Conservation (phyloP, 768 basidiomycete genomes). For the Boletus rubropictus region DNA sequence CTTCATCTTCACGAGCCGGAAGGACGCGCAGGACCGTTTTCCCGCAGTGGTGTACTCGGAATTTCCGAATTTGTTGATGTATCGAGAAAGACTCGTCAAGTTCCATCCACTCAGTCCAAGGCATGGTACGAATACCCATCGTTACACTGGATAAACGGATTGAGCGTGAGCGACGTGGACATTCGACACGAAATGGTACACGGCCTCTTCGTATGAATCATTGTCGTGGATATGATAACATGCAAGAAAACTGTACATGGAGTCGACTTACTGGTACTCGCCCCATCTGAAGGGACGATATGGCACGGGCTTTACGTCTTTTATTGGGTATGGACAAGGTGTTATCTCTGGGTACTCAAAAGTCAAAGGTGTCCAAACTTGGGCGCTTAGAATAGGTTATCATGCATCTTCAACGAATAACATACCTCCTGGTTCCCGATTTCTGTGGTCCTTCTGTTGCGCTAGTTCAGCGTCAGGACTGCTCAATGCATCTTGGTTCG, state of each 20-base stretch:
- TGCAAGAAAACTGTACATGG: not conserved
- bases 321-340: slow-evolving; percentile 35
- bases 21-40: slow-evolving; percentile 46
- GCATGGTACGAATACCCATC: slow-evolving; percentile 69
- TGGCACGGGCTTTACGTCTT: slow-evolving; percentile 50
- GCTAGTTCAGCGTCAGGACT: not conserved
- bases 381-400: not conserved
- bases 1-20: slow-evolving; percentile 39
- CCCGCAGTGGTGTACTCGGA: slow-evolving; percentile 49
- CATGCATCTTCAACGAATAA: not conserved
- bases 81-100: slow-evolving; percentile 53
- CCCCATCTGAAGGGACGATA: slow-evolving; percentile 70
- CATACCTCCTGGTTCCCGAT: slow-evolving; percentile 27
- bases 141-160: slow-evolving; percentile 43
- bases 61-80: slow-evolving; percentile 54
- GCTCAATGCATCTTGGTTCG: not conserved
- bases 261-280: slow-evolving; percentile 54
- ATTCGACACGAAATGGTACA: not conserved
- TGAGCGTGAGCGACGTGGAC: not conserved
- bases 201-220: not conserved
- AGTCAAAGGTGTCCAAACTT: slow-evolving; percentile 50
- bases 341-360: slow-evolving; percentile 52
- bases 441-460: slow-evolving; percentile 10
- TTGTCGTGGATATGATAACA: not conserved
- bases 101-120: slow-evolving; percentile 74